Evolutionary conservation across 176 grass and related monocot species (phyloP), one percentile per base, ranked within the genome.

Genomic region (Carex littledalei): DNA sequence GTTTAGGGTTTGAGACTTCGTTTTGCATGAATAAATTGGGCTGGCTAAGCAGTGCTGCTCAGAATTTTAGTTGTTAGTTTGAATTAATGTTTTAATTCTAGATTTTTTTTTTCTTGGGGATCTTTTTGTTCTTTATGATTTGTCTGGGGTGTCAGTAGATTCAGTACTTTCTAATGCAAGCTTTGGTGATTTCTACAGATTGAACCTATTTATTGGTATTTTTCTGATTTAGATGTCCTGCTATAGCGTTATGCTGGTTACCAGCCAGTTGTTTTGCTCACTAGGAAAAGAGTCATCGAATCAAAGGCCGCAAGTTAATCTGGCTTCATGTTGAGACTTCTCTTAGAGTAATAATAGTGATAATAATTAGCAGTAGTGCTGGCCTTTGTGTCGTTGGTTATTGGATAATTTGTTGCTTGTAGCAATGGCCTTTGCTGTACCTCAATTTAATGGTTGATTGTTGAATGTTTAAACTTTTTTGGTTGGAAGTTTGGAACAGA

Each of bases 211-310:
- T 71, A 17, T 20, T 43, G 1, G 67, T 31, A 29, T 29, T 29
- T 68, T 69, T 39, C 21, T 76, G 47, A 52, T 76, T 18, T 45
- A 12, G 12, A 26, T 24, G 12, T 1, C 7, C 45, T 75, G 66
- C n/a, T 14, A 10, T 63, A 10, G 16, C 6, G 56, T 18, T 57
- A 17, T 57, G 55, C 55, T 57, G 55, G 55, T 13, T 45, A 57
- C 14, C 1, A 16, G 55, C 55, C 16, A 57, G 15, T 57, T 59
- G 56, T 59, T n/a, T 63, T 22, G 6, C 10, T 60, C 8, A 63
- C 18, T 52, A 6, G 11, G n/a, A 20, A 54, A 20, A 91, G 88
- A 78, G 93, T 93, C 15, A 92, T 98, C 1, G 91, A 87, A 54
- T 86, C 89, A n/a, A 90, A 93, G 81, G 54, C 85, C 14, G 79